A percentile compares a stretch with the other conserved stretches of the same genome.
phyloP scores from a whole-genome alignment of 2,329 filamentous ascomycete species.

The Botrytis hyacinthi region DNA sequence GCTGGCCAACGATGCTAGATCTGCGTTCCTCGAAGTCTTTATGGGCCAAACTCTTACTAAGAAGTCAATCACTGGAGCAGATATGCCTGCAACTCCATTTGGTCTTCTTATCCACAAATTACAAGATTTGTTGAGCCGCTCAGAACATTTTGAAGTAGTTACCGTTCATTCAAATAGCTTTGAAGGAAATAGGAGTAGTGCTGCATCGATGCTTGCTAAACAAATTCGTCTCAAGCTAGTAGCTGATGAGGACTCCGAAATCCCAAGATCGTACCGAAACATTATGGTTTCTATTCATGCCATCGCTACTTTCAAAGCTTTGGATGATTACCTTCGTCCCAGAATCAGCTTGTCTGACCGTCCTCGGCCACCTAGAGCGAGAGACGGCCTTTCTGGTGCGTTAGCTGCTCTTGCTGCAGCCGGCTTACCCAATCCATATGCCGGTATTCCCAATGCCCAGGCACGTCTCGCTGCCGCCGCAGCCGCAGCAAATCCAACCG shows the following conservation, averaged over 20 bases:
- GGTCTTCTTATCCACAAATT: conserved; percentile 90
- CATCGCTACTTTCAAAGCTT: conserved; percentile 93
- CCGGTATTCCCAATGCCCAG: conserved; percentile 34
- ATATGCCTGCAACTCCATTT: conserved; percentile 78
- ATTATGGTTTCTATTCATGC: conserved; percentile 99
- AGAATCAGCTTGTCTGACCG: conserved; percentile 80
- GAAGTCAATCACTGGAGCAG: conserved; percentile 58
- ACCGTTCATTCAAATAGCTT: conserved; percentile 92
- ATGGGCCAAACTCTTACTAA: conserved; percentile 73
- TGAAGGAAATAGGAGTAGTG: conserved; percentile 85
- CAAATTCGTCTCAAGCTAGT: conserved; percentile 86
- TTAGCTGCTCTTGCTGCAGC: conserved; percentile 77
- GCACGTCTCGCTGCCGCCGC: conserved; percentile 33
- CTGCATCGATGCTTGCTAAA: conserved; percentile 93
- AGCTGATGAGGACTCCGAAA: conserved; percentile 86
- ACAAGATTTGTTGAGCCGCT: conserved; percentile 91
- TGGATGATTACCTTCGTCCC: conserved; percentile 93
- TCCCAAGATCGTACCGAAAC: conserved; percentile 82
- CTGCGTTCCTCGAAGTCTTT: conserved; percentile 86
- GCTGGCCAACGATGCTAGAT: conserved; percentile 65
- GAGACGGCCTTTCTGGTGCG: conserved; percentile 63
- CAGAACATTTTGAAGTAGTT: conserved; percentile 96
- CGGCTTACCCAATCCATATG: conserved; percentile 53
- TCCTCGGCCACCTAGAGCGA: conserved; percentile 57
- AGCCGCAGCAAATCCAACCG: conserved; percentile 41